These are phyloP conservation scores for Botryococcus braunii DNA, from an alignment of 163 green algal species.

Conservation along the genomic window DNA sequence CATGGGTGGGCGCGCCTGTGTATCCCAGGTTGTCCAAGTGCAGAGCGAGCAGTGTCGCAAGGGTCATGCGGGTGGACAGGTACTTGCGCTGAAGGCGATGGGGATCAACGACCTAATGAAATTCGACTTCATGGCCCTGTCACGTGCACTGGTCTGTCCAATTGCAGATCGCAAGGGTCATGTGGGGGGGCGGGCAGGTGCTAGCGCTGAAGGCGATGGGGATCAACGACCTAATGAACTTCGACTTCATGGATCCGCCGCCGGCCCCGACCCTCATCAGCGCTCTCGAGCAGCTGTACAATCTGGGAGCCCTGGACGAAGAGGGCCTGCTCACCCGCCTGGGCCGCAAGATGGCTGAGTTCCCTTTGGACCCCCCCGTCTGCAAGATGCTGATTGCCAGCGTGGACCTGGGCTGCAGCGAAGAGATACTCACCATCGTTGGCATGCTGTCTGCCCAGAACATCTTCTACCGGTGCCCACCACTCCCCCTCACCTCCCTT, in stretches of 20 bases:
- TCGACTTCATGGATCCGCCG: constrained; percentile 99
- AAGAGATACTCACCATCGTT: constrained; percentile 90
- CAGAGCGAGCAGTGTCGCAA: too few species aligned
- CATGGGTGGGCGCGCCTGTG: too few species aligned
- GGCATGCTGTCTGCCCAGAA: constrained; percentile 94
- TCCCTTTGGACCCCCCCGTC: constrained; percentile 93
- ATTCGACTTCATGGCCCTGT: constrained; percentile 99
- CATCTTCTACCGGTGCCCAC: constrained; percentile 97
- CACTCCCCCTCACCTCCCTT: too few species aligned
- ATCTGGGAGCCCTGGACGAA: constrained; percentile 95
- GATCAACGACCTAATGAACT: constrained; percentile 97
- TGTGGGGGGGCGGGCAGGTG: background rate
- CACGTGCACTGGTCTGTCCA: too few species aligned
- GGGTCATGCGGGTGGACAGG: too few species aligned
- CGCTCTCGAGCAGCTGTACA: constrained; percentile 94
- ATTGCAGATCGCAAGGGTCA: constrained; percentile 9
- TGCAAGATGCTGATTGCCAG: constrained; percentile 93
- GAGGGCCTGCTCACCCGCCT: constrained; percentile 92
- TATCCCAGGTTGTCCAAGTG: too few species aligned
- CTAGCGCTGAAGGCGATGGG: constrained; percentile 70
- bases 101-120: constrained; percentile 97
- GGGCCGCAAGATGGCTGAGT: constrained; percentile 97
- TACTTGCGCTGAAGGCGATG: constrained; percentile 60
- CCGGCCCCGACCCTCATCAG: constrained; percentile 54
- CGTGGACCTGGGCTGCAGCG: constrained; percentile 92